A percentile compares a stretch with the other conserved stretches of the same genome.
phyloP scores from a whole-genome alignment of 805 yeast genomes.

The Saccharomycopsis capsularis region DNA sequence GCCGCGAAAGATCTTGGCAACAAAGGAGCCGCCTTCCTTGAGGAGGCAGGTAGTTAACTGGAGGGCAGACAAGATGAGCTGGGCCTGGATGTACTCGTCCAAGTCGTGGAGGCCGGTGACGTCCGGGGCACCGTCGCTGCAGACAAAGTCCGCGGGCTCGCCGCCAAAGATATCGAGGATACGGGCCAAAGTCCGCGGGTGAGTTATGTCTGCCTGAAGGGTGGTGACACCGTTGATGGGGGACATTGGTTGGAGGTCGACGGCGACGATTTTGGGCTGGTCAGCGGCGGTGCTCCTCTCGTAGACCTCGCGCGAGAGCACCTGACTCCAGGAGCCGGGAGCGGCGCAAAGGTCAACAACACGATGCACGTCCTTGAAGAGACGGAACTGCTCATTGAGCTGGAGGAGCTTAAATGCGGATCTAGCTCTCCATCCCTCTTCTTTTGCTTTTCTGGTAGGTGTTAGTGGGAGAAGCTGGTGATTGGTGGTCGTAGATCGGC shows the following conservation, averaged over 20 bases:
- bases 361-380: constrained; percentile 60
- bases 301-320: constrained; percentile 63
- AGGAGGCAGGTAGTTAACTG: constrained; percentile 86
- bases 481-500: neutral
- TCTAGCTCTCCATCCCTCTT: constrained; percentile 96
- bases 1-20: constrained; percentile 94
- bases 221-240: constrained; percentile 90
- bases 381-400: constrained; percentile 81
- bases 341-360: constrained; percentile 98
- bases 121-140: constrained; percentile 98
- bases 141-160: constrained; percentile 88
- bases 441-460: constrained; percentile 72
- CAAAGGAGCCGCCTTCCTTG: constrained; percentile 86
- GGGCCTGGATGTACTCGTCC: constrained; percentile 96
- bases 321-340: constrained; percentile 98
- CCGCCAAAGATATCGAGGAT: constrained; percentile 83
- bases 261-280: constrained; percentile 77
- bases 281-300: constrained; percentile 30
- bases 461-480: too few species aligned
- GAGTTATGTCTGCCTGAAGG: constrained; percentile 94
- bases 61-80: constrained; percentile 81
- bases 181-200: constrained; percentile 75
- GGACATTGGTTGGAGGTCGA: constrained; percentile 95
- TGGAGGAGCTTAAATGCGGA: constrained; percentile 93
- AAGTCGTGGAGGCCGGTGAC: constrained; percentile 96